Conservation (phyloP, 805 yeast species). For the Candida tammaniensis region DNA sequence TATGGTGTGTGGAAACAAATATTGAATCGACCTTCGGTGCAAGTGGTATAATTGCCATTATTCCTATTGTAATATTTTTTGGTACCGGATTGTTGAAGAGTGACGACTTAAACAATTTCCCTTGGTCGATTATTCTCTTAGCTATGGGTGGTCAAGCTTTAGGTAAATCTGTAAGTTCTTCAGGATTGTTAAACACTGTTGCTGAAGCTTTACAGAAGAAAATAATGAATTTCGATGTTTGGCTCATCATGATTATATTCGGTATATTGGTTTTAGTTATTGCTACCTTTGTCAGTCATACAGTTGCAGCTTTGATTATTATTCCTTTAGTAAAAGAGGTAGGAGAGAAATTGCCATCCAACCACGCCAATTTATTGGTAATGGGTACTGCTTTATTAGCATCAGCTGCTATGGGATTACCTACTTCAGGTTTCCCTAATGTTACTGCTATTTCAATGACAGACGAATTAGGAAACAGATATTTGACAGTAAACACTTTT, state of each 20-base stretch:
- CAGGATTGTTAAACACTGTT: slow-evolving; percentile 46
- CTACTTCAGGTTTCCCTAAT: slow-evolving; percentile 44
- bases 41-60: slow-evolving; percentile 46
- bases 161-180: slow-evolving; percentile 49
- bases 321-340: slow-evolving; percentile 42
- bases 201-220: slow-evolving; percentile 43
- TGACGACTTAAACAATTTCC: slow-evolving; percentile 49
- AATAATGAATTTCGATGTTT: slow-evolving; percentile 42
- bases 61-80: slow-evolving; percentile 48
- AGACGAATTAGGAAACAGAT: slow-evolving; percentile 40
- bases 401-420: slow-evolving; percentile 46
- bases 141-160: slow-evolving; percentile 58
- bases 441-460: slow-evolving; percentile 44
- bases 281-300: slow-evolving; percentile 45
- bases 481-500: slow-evolving; percentile 39
- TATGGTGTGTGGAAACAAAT: slow-evolving; percentile 49
- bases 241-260: slow-evolving; percentile 44
- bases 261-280: slow-evolving; percentile 38
- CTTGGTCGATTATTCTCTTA: slow-evolving; percentile 53
- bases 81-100: slow-evolving; percentile 49
- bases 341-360: slow-evolving; percentile 34
- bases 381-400: slow-evolving; percentile 42
- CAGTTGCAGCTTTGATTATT: slow-evolving; percentile 43
- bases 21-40: slow-evolving; percentile 44
- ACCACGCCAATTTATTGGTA: slow-evolving; percentile 37